Percentiles rank a stretch among this genome's conserved stretches.
phyloP scores from a whole-genome alignment of 352 stramenopile genomes.

The Paralagenidium karlingii region DNA sequence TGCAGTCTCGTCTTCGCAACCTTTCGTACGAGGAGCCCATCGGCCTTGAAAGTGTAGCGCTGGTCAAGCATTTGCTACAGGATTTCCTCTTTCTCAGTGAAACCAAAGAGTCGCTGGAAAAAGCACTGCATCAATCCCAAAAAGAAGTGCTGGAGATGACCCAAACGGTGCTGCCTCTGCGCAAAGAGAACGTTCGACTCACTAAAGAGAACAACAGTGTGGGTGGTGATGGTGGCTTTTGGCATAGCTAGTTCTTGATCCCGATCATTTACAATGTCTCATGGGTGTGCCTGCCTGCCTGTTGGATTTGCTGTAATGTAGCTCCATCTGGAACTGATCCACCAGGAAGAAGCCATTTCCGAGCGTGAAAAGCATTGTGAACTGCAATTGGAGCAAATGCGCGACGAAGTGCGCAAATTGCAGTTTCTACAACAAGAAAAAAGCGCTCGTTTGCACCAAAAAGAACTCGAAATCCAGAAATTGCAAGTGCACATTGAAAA shows the following conservation, averaged over 20 bases:
- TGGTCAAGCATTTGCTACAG: slow-evolving; percentile 40
- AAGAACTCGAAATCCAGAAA: slow-evolving; percentile 46
- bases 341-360: slow-evolving; percentile 60
- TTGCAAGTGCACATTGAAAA: slow-evolving; percentile 53
- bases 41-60: slow-evolving; percentile 35
- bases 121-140: slow-evolving; percentile 33
- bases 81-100: slow-evolving; percentile 27
- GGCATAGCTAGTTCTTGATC: not conserved
- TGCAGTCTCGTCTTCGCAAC: slow-evolving; percentile 39
- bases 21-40: slow-evolving; percentile 45
- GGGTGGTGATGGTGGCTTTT: not conserved
- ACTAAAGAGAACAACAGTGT: slow-evolving; percentile 72
- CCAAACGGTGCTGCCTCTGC: slow-evolving; percentile 54
- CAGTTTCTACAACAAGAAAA: slow-evolving; percentile 55
- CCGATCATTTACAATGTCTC: not conserved
- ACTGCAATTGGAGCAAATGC: slow-evolving; percentile 45
- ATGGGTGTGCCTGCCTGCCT: too few species aligned
- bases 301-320: slow-evolving; percentile 6
- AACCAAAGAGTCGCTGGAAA: slow-evolving; percentile 17
- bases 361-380: slow-evolving; percentile 53
- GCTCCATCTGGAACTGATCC: slow-evolving; percentile 69
- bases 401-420: slow-evolving; percentile 58
- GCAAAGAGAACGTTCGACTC: slow-evolving; percentile 63
- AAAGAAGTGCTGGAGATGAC: slow-evolving; percentile 47
- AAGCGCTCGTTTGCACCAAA: slow-evolving; percentile 32